These are phyloP conservation scores for Pichia sorboxylosa DNA, from an alignment of 1,139 yeast species.

Conservation along the genomic window DNA sequence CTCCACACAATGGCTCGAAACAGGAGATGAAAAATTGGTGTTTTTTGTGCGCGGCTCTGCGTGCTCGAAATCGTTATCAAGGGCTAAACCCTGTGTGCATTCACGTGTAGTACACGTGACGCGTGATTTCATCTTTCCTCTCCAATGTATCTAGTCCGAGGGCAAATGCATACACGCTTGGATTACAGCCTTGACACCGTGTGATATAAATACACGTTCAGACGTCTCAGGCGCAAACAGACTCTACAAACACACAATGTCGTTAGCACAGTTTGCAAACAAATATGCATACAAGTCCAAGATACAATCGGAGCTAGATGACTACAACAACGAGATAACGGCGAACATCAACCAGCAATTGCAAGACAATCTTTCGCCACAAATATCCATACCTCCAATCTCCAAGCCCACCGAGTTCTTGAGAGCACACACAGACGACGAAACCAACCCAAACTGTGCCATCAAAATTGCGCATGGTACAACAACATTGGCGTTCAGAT, in stretches of 20 bases:
- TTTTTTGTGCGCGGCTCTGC: too few relatives aligned
- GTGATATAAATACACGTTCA: too few relatives aligned
- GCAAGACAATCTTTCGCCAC: conserved; percentile 39
- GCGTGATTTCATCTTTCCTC: too few relatives aligned
- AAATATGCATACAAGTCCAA: conserved; percentile 22
- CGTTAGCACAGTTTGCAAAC: conserved; percentile 30
- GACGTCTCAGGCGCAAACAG: too few relatives aligned
- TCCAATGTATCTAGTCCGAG: too few relatives aligned
- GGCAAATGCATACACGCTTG: too few relatives aligned
- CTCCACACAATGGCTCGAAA: too few relatives aligned
- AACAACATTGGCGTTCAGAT: conserved; percentile 91
- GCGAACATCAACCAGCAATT: conserved; percentile 9
- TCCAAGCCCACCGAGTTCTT: conserved; percentile 88
- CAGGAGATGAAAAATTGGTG: too few relatives aligned
- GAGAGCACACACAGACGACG: conserved; percentile 96
- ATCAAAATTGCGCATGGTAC: conserved; percentile 98
- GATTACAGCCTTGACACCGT: too few relatives aligned
- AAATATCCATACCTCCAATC: conserved; percentile 69
- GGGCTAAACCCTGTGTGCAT: too few relatives aligned
- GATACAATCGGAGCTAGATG: conserved; percentile 20
- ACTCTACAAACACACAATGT: conserved; percentile 14
- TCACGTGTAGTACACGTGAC: too few relatives aligned
- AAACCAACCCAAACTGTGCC: conserved; percentile 81
- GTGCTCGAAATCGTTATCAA: too few relatives aligned
- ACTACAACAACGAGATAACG: conserved; percentile 19